Evolutionary conservation across 257 asterid species (phyloP).

Genomic region (Coffea canephora): DNA sequence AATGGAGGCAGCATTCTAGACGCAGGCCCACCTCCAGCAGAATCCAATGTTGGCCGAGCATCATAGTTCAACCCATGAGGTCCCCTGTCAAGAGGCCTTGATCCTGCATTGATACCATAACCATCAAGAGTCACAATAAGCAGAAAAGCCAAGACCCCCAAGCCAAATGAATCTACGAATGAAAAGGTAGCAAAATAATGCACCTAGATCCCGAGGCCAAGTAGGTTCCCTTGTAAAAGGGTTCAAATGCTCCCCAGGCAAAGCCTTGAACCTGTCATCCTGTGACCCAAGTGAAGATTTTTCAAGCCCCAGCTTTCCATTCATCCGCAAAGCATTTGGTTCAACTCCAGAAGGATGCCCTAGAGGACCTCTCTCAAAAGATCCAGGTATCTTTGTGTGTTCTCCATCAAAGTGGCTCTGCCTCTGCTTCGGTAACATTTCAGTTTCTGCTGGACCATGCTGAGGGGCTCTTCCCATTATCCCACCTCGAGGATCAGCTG

Average conservation of each 20-base stretch:
- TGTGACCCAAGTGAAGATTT: slow-evolving; percentile 41
- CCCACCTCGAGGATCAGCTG: slow-evolving; percentile 45
- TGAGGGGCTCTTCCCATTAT: slow-evolving; percentile 47
- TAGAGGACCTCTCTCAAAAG: slow-evolving; percentile 44
- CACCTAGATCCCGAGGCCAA: slow-evolving; percentile 60
- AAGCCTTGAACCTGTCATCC: slow-evolving; percentile 48
- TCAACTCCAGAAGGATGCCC: slow-evolving; percentile 38
- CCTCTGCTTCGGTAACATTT: slow-evolving; percentile 39
- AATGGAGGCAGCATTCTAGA: slow-evolving; percentile 49
- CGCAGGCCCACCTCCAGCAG: slow-evolving; percentile 46
- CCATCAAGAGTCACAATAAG: slow-evolving; percentile 6
- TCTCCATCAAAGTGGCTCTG: slow-evolving; percentile 28
- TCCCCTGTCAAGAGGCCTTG: slow-evolving; percentile 43
- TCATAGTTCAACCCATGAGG: slow-evolving; percentile 41
- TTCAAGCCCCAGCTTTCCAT: slow-evolving; percentile 46
- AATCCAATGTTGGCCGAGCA: slow-evolving; percentile 38
- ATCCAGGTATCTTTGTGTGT: slow-evolving; percentile 23
- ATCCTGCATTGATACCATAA: slow-evolving; percentile 33
- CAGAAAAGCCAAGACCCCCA: background rate
- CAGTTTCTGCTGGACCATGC: slow-evolving; percentile 42
- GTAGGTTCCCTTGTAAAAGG: slow-evolving; percentile 41
- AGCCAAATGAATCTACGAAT: background rate
- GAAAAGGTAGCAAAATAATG: slow-evolving; percentile 12
- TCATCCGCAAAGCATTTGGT: slow-evolving; percentile 30
- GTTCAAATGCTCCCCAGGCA: slow-evolving; percentile 42